Conservation (phyloP, 2,329 filamentous ascomycete species). For the Xylariales sp. region DNA sequence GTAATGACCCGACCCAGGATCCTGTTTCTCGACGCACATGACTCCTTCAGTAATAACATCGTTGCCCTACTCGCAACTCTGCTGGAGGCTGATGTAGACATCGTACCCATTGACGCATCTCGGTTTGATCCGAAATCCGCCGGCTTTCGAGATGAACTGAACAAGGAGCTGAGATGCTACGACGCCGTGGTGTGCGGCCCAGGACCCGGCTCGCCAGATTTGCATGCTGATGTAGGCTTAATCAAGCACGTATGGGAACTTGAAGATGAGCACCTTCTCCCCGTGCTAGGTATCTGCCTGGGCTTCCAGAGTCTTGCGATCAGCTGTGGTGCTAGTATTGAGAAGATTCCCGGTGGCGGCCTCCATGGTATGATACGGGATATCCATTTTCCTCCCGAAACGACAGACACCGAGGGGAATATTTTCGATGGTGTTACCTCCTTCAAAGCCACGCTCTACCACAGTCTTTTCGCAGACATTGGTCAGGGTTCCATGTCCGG, state of each 20-base stretch:
- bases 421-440: conserved; percentile 60
- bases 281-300: conserved; percentile 82
- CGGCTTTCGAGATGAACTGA: conserved; percentile 40
- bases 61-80: conserved; percentile 71
- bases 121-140: conserved; percentile 39
- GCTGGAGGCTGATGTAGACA: conserved; percentile 62
- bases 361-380: conserved; percentile 76
- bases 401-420: conserved; percentile 36
- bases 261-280: conserved; percentile 54
- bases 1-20: conserved; percentile 44
- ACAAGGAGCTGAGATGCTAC: conserved; percentile 53
- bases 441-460: conserved; percentile 73
- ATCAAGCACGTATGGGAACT: conserved; percentile 74
- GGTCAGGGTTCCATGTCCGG: conserved; percentile 39
- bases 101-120: conserved; percentile 67
- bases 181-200: conserved; percentile 88
- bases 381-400: conserved; percentile 48
- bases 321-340: conserved; percentile 62
- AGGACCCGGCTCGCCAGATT: conserved; percentile 76
- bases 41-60: conserved; percentile 96
- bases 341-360: conserved; percentile 59
- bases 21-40: conserved; percentile 91
- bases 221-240: conserved; percentile 72
- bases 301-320: conserved; percentile 80
- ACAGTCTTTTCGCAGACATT: conserved; percentile 56